phyloP scores from a whole-genome alignment of 192 early-diverging fungal genomes.

The Coemansia sp. region DNA sequence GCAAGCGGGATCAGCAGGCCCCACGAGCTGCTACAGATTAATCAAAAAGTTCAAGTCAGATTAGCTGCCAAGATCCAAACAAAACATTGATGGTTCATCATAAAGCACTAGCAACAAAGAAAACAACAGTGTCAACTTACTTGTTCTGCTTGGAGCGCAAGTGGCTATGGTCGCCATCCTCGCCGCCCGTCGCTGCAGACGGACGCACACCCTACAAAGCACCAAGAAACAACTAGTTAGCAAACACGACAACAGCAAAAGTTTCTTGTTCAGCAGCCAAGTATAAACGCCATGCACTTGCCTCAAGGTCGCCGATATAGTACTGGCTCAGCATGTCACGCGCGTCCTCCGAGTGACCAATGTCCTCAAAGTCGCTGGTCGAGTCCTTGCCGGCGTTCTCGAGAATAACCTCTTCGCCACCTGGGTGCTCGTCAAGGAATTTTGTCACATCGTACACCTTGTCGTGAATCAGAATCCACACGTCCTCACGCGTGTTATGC shows the following conservation, averaged over 20 bases:
- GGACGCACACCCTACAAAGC: slow-evolving; percentile 32
- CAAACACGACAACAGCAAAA: not conserved
- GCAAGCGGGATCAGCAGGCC: slow-evolving; percentile 57
- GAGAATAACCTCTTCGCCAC: slow-evolving; percentile 94
- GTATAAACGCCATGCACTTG: not conserved
- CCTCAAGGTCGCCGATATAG: slow-evolving; percentile 73
- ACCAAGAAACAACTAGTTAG: not conserved
- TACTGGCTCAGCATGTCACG: slow-evolving; percentile 76
- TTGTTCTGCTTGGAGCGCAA: slow-evolving; percentile 49
- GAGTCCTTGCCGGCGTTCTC: slow-evolving; percentile 90
- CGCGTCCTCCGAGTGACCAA: slow-evolving; percentile 96
- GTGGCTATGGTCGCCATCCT: slow-evolving; percentile 14
- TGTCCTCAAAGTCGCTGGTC: slow-evolving; percentile 93
- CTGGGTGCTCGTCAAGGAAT: slow-evolving; percentile 92
- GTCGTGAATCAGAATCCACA: slow-evolving; percentile 78
- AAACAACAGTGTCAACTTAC: slow-evolving; percentile 15
- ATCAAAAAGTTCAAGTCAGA: too few species aligned
- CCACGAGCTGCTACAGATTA: slow-evolving; percentile 48
- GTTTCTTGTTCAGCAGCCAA: too few species aligned
- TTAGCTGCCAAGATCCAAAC: too few species aligned
- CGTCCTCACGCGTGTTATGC: slow-evolving; percentile 71
- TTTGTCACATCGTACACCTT: slow-evolving; percentile 80
- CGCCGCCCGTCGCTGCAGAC: slow-evolving; percentile 5
- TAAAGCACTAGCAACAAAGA: too few species aligned
- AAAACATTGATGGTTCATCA: too few species aligned